Evolutionary conservation across 208 protist genomes (phyloP).

Genomic region (Trypanosoma congolense): DNA sequence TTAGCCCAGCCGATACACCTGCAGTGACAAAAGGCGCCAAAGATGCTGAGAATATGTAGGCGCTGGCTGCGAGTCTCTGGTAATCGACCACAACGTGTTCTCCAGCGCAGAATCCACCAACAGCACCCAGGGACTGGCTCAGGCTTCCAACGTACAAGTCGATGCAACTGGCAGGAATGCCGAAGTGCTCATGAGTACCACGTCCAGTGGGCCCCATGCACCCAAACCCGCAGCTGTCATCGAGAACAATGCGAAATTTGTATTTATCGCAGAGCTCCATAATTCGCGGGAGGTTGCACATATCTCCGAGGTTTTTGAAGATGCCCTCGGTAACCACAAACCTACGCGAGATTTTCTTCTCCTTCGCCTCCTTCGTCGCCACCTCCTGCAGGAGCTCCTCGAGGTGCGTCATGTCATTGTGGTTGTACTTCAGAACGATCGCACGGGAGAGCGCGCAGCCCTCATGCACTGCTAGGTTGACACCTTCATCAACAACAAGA

Average conservation of each 20-base stretch:
- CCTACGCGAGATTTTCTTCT: constrained; percentile 69
- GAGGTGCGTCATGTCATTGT: constrained; percentile 95
- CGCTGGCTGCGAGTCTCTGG: constrained; percentile 88
- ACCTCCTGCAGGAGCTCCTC: constrained; percentile 77
- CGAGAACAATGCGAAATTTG: constrained; percentile 94
- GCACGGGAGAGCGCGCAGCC: constrained; percentile 88
- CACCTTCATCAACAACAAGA: constrained; percentile 88
- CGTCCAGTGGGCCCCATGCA: constrained; percentile 91
- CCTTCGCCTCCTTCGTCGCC: constrained; percentile 42
- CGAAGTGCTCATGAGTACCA: constrained; percentile 93
- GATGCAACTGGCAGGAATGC: constrained; percentile 69
- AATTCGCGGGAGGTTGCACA: constrained; percentile 84
- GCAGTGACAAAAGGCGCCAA: constrained; percentile 92
- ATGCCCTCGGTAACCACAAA: constrained; percentile 96
- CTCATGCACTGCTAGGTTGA: constrained; percentile 78
- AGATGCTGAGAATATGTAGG: constrained; percentile 97
- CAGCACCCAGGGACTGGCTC: constrained; percentile 80
- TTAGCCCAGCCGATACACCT: constrained; percentile 69
- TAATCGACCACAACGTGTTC: constrained; percentile 85
- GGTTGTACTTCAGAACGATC: constrained; percentile 83
- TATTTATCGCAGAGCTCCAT: constrained; percentile 92
- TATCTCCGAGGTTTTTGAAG: constrained; percentile 89
- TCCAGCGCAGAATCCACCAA: constrained; percentile 96
- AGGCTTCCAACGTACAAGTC: constrained; percentile 88
- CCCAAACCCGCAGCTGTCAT: constrained; percentile 95